Percentiles rank a stretch among this genome's conserved stretches.
Conservation (phyloP, 1,139 yeast genomes). For the Taphrina wiesneri region DNA sequence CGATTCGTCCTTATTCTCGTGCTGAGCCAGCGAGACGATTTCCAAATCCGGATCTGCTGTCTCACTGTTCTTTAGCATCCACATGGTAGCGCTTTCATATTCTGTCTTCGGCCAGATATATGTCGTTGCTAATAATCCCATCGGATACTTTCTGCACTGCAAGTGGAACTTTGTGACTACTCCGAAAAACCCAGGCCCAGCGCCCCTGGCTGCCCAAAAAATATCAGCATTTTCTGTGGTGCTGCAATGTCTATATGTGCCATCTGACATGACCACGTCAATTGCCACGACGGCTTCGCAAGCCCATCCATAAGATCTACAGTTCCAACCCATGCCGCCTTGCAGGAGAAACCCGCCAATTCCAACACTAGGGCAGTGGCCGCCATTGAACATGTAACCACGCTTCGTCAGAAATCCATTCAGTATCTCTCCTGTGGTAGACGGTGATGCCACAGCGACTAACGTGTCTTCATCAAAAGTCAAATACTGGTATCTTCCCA, state of each 20-base stretch:
- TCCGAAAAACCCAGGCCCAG: background rate
- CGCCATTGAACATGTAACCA: constrained; percentile 1
- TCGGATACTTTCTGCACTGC: background rate
- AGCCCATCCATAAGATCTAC: constrained; percentile 5
- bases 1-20: background rate
- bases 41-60: background rate
- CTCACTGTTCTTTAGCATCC: background rate
- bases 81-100: background rate
- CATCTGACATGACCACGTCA: background rate
- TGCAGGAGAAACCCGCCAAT: background rate
- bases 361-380: background rate
- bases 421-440: background rate
- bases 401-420: background rate
- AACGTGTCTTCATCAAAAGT: background rate
- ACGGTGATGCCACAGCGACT: background rate
- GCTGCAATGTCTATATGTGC: background rate
- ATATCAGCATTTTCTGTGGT: background rate
- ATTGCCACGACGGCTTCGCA: background rate
- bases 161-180: background rate
- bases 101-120: background rate
- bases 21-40: background rate
- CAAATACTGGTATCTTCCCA: background rate
- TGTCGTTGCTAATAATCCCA: background rate
- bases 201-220: background rate
- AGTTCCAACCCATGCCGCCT: constrained; percentile 1